phyloP scores from a whole-genome alignment of 352 stramenopile species.

The Sclerospora graminicola region DNA sequence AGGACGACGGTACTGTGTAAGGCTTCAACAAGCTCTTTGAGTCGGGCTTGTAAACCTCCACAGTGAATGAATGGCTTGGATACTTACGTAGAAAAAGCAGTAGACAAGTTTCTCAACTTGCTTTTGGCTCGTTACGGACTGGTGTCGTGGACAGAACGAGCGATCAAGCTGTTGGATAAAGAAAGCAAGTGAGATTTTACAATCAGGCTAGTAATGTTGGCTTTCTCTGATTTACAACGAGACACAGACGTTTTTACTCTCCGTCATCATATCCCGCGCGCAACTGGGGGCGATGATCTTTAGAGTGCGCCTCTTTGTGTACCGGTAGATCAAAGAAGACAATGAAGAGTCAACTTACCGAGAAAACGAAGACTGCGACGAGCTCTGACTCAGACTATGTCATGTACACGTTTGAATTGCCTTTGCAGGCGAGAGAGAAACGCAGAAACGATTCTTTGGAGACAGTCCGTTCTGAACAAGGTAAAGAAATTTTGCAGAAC shows the following conservation, averaged over 20 bases:
- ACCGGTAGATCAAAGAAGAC: neutral
- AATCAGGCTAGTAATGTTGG: neutral
- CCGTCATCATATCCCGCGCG: neutral
- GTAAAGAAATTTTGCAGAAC: neutral
- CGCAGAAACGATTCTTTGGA: neutral
- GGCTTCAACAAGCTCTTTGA: conserved; percentile 1
- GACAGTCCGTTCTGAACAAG: neutral
- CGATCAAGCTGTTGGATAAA: too few relatives aligned
- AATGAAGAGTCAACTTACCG: conserved; percentile 19
- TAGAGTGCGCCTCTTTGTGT: too few relatives aligned
- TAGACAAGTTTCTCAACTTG: conserved; percentile 28
- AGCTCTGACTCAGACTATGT: conserved; percentile 3
- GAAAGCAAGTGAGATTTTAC: conserved; percentile 19
- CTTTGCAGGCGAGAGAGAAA: neutral
- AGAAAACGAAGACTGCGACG: neutral
- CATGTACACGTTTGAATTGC: conserved; percentile 12
- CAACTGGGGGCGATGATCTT: too few relatives aligned
- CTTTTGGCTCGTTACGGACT: conserved; percentile 13
- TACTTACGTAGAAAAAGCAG: conserved; percentile 14
- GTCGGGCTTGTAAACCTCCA: conserved; percentile 13
- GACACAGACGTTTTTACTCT: conserved; percentile 1
- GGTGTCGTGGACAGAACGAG: neutral
- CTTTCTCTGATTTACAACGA: conserved; percentile 2
- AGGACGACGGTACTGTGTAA: too few relatives aligned
- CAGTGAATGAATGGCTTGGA: conserved; percentile 9